phyloP scores from a whole-genome alignment of 1,284 basidiomycete species.

The Inonotus obliquus region DNA sequence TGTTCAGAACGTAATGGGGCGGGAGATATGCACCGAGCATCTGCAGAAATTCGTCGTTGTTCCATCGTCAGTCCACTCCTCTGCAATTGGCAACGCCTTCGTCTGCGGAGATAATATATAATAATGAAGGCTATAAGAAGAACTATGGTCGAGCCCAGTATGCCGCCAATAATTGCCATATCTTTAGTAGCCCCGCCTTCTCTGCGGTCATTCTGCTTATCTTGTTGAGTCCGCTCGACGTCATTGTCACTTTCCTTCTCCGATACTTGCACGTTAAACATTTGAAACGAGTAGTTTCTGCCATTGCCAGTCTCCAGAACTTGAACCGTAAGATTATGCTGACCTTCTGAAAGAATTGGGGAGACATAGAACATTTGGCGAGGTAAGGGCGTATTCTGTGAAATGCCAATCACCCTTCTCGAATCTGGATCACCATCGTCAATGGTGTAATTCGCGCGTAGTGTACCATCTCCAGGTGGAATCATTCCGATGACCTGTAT shows the following conservation, averaged over 20 bases:
- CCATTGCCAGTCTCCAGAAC: conserved; percentile 2
- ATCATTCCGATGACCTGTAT: conserved; percentile 7
- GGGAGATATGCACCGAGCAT: too few relatives aligned
- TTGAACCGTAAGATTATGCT: conserved; percentile 6
- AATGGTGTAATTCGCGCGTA: conserved; percentile 16
- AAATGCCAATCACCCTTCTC: neutral
- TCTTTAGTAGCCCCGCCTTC: neutral
- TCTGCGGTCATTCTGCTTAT: neutral
- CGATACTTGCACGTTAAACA: neutral
- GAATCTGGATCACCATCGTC: neutral
- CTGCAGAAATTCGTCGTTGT: too few relatives aligned
- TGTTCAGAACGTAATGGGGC: neutral
- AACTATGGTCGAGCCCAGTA: conserved; percentile 1
- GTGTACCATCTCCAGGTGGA: neutral
- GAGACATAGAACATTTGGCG: conserved; percentile 8
- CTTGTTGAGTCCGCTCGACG: too few relatives aligned
- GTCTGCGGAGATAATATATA: neutral
- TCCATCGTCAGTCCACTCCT: too few relatives aligned
- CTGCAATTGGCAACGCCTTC: too few relatives aligned
- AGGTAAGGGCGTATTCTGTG: neutral
- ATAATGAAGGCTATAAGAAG: neutral
- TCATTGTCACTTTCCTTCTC: neutral
- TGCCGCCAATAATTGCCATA: conserved; percentile 2
- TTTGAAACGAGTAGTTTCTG: conserved; percentile 12
- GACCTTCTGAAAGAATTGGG: neutral